A percentile compares a stretch with the other conserved stretches of the same genome.
These are phyloP conservation scores for Pseudocercospora ulei DNA, from an alignment of 2,329 filamentous ascomycete species.

Conservation along the genomic window DNA sequence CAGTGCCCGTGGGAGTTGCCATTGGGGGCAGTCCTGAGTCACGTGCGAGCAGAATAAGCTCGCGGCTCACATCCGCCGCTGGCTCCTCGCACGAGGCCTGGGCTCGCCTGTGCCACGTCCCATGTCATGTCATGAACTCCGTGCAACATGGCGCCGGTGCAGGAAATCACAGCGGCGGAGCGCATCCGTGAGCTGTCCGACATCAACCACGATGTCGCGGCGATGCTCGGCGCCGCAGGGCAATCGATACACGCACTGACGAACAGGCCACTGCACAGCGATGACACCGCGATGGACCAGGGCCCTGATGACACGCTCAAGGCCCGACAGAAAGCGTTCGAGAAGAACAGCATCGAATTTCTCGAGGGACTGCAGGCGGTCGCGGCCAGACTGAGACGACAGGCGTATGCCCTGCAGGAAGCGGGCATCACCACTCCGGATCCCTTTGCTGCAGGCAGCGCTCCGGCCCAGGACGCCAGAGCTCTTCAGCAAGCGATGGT, in stretches of 20 bases:
- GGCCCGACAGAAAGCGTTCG: conserved; percentile 52
- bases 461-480: conserved; percentile 7
- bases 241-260: conserved; percentile 56
- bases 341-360: conserved; percentile 50
- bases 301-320: conserved; percentile 43
- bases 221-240: conserved; percentile 51
- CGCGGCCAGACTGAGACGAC: conserved; percentile 62
- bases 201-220: conserved; percentile 56
- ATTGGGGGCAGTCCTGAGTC: neutral
- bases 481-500: conserved; percentile 10
- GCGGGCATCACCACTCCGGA: conserved; percentile 57
- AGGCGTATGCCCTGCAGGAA: conserved; percentile 72
- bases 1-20: neutral
- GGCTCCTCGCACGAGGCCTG: too few species aligned
- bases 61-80: neutral
- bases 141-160: conserved; percentile 11
- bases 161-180: conserved; percentile 56
- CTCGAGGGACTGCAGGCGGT: conserved; percentile 63
- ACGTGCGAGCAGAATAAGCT: neutral
- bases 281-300: conserved; percentile 23
- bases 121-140: neutral
- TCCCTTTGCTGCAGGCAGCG: conserved; percentile 23
- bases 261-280: conserved; percentile 37
- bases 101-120: too few species aligned
- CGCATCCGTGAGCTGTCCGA: conserved; percentile 71